Base-by-base conservation (phyloP, 2,329 filamentous ascomycete species). In the Hawksworthiomyces lignivorus region DNA sequence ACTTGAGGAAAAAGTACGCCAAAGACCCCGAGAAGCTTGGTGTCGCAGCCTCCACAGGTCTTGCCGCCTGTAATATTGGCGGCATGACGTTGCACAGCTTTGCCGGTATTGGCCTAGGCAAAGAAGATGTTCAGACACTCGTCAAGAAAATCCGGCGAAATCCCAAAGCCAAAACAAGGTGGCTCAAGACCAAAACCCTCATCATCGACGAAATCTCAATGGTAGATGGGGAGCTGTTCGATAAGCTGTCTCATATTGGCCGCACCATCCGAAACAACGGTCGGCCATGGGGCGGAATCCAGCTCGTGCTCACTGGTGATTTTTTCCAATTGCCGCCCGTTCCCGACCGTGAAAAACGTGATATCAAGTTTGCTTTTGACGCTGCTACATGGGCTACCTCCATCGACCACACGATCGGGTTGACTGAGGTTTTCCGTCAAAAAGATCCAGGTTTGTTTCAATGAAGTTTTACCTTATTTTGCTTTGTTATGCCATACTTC, bases 301-400 rank as follows among this genome's bases (percentile, higher is more conserved):
- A 98, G 53, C 73, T 98, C 22, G 77, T 98, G 43, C 86, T 98
- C 46, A 98, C 92, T 0, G 92, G 92, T 4, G 92, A 98, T 56
- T 98, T 98, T 64, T 98, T 98, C 62, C 92, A 98, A 59, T 67
- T 98, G 4, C 92, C 92, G 1, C 92, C 92, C 1, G 92, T 98
- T 1, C 89, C 90, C 2, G 89, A 96, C 27, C 69, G 69, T 30
- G 78, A 76, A 31, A 77, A 80, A 39, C 65, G 70, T 35, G 73
- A 81, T 20, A 78, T 82, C 35, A 95, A 88, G 56, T 98, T 98
- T 60, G 84, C 89, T 0, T 98, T 98, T 57, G 87, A 95, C 54
- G 89, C 89, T 7, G 77, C 77, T 3, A 94, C 89, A 0, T 98
- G 94, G 92, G 82, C 73, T 44, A 95, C 88, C 1, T 85, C 84